phyloP scores from a whole-genome alignment of 495 filamentous ascomycete species.

The Hypoxylon trugodes region DNA sequence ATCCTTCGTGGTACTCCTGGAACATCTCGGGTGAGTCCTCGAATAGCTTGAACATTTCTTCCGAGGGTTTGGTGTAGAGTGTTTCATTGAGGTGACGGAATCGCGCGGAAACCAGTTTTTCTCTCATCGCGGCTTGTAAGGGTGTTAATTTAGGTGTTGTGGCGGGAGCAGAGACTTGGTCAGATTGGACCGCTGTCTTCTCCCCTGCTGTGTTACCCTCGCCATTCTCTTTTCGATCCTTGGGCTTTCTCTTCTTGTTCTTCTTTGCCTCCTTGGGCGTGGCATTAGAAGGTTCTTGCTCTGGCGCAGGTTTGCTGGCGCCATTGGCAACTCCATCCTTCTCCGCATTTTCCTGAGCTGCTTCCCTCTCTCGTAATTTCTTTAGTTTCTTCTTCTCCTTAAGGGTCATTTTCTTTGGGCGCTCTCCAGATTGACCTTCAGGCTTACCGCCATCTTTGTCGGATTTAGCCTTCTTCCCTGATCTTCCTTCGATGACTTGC shows the following conservation, averaged over 20 bases:
- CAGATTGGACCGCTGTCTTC: not conserved
- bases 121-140: slow-evolving; percentile 89
- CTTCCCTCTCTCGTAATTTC: slow-evolving; percentile 42
- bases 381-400: slow-evolving; percentile 57
- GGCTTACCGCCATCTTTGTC: slow-evolving; percentile 35
- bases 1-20: slow-evolving; percentile 91
- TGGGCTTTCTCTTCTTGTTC: slow-evolving; percentile 48
- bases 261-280: slow-evolving; percentile 44
- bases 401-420: slow-evolving; percentile 36
- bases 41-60: slow-evolving; percentile 80
- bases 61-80: slow-evolving; percentile 90
- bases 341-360: slow-evolving; percentile 10
- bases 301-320: not conserved
- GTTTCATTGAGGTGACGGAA: slow-evolving; percentile 98
- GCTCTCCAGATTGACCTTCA: slow-evolving; percentile 18
- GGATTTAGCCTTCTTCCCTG: slow-evolving; percentile 48
- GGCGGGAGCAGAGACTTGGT: slow-evolving; percentile 23
- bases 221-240: slow-evolving; percentile 27
- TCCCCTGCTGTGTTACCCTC: slow-evolving; percentile 13
- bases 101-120: slow-evolving; percentile 90
- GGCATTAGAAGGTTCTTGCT: slow-evolving; percentile 1
- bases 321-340: slow-evolving; percentile 17
- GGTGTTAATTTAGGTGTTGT: slow-evolving; percentile 75
- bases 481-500: slow-evolving; percentile 75
- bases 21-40: slow-evolving; percentile 85